Base-by-base conservation (phyloP, 371 early-diverging fungal species). In the Rhizopus stolonifer region DNA sequence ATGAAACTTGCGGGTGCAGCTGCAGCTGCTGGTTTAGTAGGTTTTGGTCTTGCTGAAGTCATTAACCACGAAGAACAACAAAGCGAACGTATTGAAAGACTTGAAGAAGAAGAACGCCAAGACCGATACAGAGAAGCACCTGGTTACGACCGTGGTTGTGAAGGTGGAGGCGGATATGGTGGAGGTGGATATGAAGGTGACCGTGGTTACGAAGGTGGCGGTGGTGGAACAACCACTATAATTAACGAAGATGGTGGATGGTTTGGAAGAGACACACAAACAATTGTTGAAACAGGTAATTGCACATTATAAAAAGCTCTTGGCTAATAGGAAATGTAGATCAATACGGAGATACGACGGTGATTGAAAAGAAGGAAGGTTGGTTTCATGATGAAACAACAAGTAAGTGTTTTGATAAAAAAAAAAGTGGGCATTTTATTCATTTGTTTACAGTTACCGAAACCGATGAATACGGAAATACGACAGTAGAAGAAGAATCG, bases 171-270 rank as follows among this genome's bases (percentile, higher is more conserved):
- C 21, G 42, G 42, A 7, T 42, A 42, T 42, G 42, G 13, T 10
- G 13, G 13, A 5, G 42, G 31, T 29, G 31, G 31, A 29, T 29
- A 29, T 29, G 31, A 10, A 29, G 31, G 31, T 29, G 4, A 4
- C 1, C 31, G 44, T 26, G 54, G 52, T 7, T 47, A 52, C 21
- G 49, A 34, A n/a, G 64, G 58, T 11, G 63, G 42, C n/a, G n/a
- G 29, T 1, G 36, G 36, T n/a, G 22, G 42, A 10, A 14, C 29
- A 3, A 70, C 70, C 1, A 74, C 70, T 6, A 52, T 69, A 26
- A 69, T 71, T 49, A 69, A 69, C 33, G 67, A 74, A 56, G 75
- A 74, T 39, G 58, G 63, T 22, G 74, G 74, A n/a, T 65, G 61
- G 53, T 73, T 73, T 60, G 65, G 70, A 21, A 38, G 45, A 19